Conservation (phyloP, 2,329 filamentous ascomycete genomes). For the Xylaria sp. region DNA sequence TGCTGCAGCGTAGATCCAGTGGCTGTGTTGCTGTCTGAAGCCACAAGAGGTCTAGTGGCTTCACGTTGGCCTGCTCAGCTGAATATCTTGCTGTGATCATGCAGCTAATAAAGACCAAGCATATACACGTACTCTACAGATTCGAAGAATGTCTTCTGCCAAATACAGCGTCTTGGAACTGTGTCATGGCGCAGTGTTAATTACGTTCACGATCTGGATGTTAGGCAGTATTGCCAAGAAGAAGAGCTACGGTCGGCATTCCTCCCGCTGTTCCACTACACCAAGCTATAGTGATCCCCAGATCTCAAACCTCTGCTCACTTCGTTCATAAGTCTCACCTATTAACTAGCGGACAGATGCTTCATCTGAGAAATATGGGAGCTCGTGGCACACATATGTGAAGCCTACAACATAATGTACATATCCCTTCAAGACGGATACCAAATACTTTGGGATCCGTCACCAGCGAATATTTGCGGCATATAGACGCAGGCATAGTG, state of each 20-base stretch:
- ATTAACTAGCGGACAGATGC: not conserved
- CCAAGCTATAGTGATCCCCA: not conserved
- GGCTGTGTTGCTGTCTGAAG: conserved; percentile 24
- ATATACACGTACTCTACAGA: not conserved
- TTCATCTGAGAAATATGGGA: not conserved
- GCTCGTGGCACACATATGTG: no score
- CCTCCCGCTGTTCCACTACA: not conserved
- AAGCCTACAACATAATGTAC: not conserved
- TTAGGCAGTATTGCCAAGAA: conserved; percentile 21
- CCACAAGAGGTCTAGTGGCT: conserved; percentile 14
- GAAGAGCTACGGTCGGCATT: not conserved
- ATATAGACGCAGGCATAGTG: not conserved
- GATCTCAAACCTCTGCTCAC: not conserved
- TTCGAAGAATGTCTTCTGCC: not conserved
- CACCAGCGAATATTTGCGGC: not conserved
- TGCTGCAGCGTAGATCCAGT: conserved; percentile 11
- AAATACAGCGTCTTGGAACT: conserved; percentile 8
- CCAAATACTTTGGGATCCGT: not conserved
- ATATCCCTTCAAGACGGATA: not conserved
- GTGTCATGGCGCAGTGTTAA: not conserved
- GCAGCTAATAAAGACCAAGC: conserved; percentile 1
- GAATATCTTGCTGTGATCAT: conserved; percentile 11
- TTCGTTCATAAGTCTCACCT: not conserved
- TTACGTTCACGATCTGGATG: not conserved
- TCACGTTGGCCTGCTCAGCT: conserved; percentile 22